A percentile compares a stretch with the other conserved stretches of the same genome.
Evolutionary conservation across 1,139 yeast genomes (phyloP).

Genomic region (Scheffersomyces parashehatae): DNA sequence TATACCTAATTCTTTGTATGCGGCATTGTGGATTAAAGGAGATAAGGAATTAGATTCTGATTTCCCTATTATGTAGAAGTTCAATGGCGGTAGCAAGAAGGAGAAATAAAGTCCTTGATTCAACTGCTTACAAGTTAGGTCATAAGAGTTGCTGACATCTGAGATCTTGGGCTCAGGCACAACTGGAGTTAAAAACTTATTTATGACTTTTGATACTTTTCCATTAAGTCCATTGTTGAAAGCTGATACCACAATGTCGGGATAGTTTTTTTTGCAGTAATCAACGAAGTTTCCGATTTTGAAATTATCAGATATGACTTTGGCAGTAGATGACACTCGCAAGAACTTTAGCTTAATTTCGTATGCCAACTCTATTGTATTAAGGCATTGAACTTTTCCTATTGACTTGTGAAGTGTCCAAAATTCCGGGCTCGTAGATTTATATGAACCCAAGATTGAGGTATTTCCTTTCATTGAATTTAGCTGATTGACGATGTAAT

Average conservation of each 20-base stretch:
- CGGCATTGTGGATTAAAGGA: no score
- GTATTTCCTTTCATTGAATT: constrained; percentile 8
- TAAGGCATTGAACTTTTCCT: constrained; percentile 5
- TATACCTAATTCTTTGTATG: no score
- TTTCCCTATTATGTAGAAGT: no score
- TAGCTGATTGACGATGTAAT: background rate
- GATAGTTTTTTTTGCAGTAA: constrained; percentile 4
- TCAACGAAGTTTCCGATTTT: constrained; percentile 8
- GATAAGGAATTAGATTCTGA: no score
- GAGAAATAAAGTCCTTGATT: no score
- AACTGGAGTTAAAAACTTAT: constrained; percentile 27
- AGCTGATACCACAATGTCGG: constrained; percentile 8
- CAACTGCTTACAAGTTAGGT: no score
- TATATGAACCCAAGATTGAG: constrained; percentile 10
- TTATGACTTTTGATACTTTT: constrained; percentile 54
- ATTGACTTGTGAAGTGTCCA: constrained; percentile 8
- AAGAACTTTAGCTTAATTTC: constrained; percentile 5
- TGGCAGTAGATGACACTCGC: constrained; percentile 7
- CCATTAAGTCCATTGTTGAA: constrained; percentile 12
- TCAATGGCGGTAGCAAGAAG: no score
- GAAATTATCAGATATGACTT: constrained; percentile 9
- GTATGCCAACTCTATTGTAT: constrained; percentile 8
- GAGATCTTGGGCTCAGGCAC: no score
- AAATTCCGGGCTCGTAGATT: constrained; percentile 7
- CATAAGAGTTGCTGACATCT: no score